Percentiles rank a stretch among this genome's conserved stretches.
phyloP scores from a whole-genome alignment of 2,329 filamentous ascomycete genomes.

The Pseudocercospora vitis region DNA sequence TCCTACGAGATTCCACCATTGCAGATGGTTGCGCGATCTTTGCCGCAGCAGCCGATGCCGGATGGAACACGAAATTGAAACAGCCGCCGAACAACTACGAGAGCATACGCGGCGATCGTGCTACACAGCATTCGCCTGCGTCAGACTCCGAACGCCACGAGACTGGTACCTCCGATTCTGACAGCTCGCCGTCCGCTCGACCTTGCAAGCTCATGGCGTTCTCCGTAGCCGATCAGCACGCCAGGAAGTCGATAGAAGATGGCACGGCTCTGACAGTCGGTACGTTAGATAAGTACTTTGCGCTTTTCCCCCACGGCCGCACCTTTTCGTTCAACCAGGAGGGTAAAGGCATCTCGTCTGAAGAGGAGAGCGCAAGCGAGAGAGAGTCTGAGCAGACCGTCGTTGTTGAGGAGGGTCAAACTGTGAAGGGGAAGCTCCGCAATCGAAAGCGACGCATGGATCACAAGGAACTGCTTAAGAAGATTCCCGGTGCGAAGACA shows the following conservation, averaged over 20 bases:
- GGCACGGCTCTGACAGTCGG: constrained; percentile 27
- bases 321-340: constrained; percentile 33
- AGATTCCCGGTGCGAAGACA: constrained; percentile 40
- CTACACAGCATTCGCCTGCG: constrained; percentile 17
- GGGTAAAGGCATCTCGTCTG: constrained; percentile 29
- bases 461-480: constrained; percentile 41
- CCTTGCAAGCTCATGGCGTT: constrained; percentile 30
- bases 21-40: constrained; percentile 35
- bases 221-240: constrained; percentile 28
- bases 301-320: constrained; percentile 31
- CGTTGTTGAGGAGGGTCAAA: constrained; percentile 43
- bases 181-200: constrained; percentile 24
- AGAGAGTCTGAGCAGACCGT: constrained; percentile 30
- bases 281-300: constrained; percentile 34
- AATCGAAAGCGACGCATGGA: constrained; percentile 40
- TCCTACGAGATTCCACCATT: constrained; percentile 33
- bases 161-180: constrained; percentile 27
- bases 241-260: constrained; percentile 27
- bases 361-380: constrained; percentile 30
- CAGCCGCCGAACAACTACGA: constrained; percentile 15
- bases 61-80: constrained; percentile 20
- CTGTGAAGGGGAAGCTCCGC: constrained; percentile 19
- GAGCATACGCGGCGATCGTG: constrained; percentile 3
- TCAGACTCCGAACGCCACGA: constrained; percentile 25
- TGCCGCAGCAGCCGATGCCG: constrained; percentile 27